phyloP scores from a whole-genome alignment of 768 basidiomycete species.

The Kwoniella sp. region DNA sequence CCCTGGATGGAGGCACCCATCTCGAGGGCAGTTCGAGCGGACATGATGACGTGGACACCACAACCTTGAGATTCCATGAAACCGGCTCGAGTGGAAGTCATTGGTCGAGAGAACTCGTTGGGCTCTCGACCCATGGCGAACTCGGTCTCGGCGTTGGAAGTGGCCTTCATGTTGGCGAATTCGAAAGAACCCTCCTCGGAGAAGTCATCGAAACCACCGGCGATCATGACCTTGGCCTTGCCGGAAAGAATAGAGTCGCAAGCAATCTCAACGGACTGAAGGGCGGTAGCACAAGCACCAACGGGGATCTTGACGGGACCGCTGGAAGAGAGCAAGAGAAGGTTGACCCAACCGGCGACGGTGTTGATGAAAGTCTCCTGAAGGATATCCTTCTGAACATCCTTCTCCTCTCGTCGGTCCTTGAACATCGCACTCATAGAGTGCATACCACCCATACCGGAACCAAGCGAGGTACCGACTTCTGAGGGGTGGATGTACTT shows the following conservation, averaged over 20 bases:
- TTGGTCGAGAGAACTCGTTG: slow-evolving; percentile 96
- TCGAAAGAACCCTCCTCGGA: slow-evolving; percentile 98
- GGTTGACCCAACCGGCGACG: slow-evolving; percentile 95
- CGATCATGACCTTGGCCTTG: slow-evolving; percentile 99
- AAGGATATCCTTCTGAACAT: slow-evolving; percentile 96
- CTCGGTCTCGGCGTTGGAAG: slow-evolving; percentile 93
- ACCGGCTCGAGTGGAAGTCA: slow-evolving; percentile 92
- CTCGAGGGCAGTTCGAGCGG: slow-evolving; percentile 89
- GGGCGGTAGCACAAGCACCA: slow-evolving; percentile 95
- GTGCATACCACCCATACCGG: slow-evolving; percentile 95
- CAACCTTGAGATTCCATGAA: slow-evolving; percentile 98
- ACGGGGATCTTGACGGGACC: slow-evolving; percentile 99
- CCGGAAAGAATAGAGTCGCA: slow-evolving; percentile 89
- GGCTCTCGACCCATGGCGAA: slow-evolving; percentile 99
- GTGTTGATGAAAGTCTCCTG: slow-evolving; percentile 99
- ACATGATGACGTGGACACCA: slow-evolving; percentile 97
- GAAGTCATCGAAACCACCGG: slow-evolving; percentile 97
- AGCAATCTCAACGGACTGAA: slow-evolving; percentile 98
- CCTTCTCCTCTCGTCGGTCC: slow-evolving; percentile 95
- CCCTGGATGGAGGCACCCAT: slow-evolving; percentile 92
- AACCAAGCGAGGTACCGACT: slow-evolving; percentile 89
- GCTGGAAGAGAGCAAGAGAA: slow-evolving; percentile 89
- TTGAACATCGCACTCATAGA: slow-evolving; percentile 97
- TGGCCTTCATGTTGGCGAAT: slow-evolving; percentile 99
- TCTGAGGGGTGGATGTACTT: slow-evolving; percentile 95